Percentiles rank a stretch among this genome's conserved stretches.
Conservation (phyloP, 495 filamentous ascomycete species). For the Aspergillus baeticus region DNA sequence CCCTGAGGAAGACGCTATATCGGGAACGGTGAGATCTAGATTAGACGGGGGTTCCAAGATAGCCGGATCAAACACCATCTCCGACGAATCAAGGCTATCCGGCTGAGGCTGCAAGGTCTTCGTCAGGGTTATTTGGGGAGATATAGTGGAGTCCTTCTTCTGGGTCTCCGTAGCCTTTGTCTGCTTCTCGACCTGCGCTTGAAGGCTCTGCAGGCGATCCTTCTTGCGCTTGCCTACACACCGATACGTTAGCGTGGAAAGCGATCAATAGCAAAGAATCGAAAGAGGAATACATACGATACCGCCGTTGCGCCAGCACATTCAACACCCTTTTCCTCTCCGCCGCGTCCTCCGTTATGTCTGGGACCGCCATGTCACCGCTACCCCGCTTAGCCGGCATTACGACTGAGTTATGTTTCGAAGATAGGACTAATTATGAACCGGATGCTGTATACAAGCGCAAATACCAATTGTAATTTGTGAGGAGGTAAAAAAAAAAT, state of each 20-base stretch:
- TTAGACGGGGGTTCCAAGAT: background rate
- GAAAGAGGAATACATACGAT: conserved; percentile 31
- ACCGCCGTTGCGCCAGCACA: conserved; percentile 49
- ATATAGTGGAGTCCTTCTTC: background rate
- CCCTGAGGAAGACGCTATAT: background rate
- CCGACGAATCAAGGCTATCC: background rate
- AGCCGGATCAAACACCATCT: background rate
- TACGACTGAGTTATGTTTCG: background rate
- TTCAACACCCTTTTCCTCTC: conserved; percentile 51
- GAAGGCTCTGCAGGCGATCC: conserved; percentile 16
- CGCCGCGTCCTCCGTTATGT: conserved; percentile 29
- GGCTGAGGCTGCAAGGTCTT: background rate
- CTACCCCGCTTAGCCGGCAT: background rate
- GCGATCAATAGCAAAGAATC: background rate
- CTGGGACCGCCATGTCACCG: conserved; percentile 8
- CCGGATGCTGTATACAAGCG: too few relatives aligned
- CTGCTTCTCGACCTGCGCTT: conserved; percentile 10
- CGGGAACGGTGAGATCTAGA: background rate
- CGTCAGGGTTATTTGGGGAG: background rate
- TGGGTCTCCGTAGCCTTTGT: background rate
- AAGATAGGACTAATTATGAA: too few relatives aligned
- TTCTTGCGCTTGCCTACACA: conserved; percentile 16
- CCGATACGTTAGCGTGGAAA: background rate
- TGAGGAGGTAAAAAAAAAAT: too few relatives aligned
- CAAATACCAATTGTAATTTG: too few relatives aligned